A percentile compares a stretch with the other conserved stretches of the same genome.
These are phyloP conservation scores for Blumeriella jaapii DNA, from an alignment of 2,329 filamentous ascomycete species.

Conservation along the genomic window DNA sequence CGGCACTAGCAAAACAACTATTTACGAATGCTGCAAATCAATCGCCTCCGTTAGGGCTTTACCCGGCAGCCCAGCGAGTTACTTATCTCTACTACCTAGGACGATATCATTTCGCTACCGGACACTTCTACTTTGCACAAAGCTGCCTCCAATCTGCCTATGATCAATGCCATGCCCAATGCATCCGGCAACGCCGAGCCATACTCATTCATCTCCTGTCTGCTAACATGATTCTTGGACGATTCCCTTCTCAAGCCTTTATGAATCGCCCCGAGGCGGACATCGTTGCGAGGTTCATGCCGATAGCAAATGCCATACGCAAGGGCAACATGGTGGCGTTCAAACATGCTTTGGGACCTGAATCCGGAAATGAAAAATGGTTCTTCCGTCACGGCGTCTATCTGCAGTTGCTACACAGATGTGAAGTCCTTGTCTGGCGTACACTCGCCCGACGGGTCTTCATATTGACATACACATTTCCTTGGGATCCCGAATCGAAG, in stretches of 20 bases:
- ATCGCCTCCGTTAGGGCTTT: constrained; percentile 69
- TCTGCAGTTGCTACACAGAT: constrained; percentile 62
- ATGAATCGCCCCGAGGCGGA: constrained; percentile 57
- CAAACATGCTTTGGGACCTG: constrained; percentile 50
- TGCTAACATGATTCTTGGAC: constrained; percentile 71
- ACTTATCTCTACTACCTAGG: constrained; percentile 94
- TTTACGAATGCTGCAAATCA: constrained; percentile 79
- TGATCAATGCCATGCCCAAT: constrained; percentile 62
- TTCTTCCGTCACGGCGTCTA: constrained; percentile 66
- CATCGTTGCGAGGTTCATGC: constrained; percentile 55
- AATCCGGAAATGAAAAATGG: constrained; percentile 51
- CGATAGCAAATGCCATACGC: constrained; percentile 60
- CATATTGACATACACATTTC: constrained; percentile 63
- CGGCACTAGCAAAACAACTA: constrained; percentile 73
- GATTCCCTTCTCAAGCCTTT: constrained; percentile 60
- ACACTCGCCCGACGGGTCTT: constrained; percentile 70
- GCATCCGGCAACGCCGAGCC: constrained; percentile 60
- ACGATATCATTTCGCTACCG: constrained; percentile 77
- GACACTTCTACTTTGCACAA: constrained; percentile 68
- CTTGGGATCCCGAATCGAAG: constrained; percentile 42
- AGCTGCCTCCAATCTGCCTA: constrained; percentile 71
- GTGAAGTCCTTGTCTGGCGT: constrained; percentile 76
- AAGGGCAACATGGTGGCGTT: constrained; percentile 66
- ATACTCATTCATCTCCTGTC: constrained; percentile 80
- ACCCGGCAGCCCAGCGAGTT: constrained; percentile 76